phyloP scores from a whole-genome alignment of 768 basidiomycete species.

The Podaxis rugospora region DNA sequence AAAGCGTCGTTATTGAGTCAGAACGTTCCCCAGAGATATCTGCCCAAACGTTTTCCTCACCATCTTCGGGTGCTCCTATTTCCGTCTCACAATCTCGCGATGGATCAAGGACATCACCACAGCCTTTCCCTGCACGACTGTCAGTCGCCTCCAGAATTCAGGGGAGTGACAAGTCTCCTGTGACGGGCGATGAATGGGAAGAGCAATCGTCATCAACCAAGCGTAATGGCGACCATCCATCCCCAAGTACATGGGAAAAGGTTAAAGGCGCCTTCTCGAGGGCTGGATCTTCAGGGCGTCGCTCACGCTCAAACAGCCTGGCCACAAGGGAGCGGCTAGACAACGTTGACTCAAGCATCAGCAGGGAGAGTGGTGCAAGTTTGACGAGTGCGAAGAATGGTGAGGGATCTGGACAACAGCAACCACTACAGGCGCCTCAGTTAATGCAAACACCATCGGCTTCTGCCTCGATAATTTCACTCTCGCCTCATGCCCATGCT shows the following conservation, averaged over 20 bases:
- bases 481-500: constrained; percentile 44
- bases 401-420: constrained; percentile 22
- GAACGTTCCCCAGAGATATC: constrained; percentile 55
- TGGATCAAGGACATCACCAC: constrained; percentile 44
- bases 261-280: constrained; percentile 65
- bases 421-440: constrained; percentile 37
- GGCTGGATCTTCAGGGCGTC: constrained; percentile 64
- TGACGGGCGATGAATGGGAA: constrained; percentile 46
- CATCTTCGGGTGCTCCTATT: constrained; percentile 31
- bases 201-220: constrained; percentile 47
- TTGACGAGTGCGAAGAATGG: constrained; percentile 56
- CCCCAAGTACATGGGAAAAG: constrained; percentile 66
- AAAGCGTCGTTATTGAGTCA: constrained; percentile 59
- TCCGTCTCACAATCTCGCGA: constrained; percentile 25
- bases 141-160: constrained; percentile 61
- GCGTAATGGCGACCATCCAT: constrained; percentile 49
- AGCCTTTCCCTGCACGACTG: constrained; percentile 54
- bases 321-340: constrained; percentile 61
- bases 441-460: constrained; percentile 60
- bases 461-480: constrained; percentile 66
- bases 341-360: constrained; percentile 68
- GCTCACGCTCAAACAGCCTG: constrained; percentile 78
- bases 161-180: constrained; percentile 52
- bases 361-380: constrained; percentile 74
- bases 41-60: constrained; percentile 42